Conservation (phyloP, 768 basidiomycete species). For the Russula griseocarnosa region DNA sequence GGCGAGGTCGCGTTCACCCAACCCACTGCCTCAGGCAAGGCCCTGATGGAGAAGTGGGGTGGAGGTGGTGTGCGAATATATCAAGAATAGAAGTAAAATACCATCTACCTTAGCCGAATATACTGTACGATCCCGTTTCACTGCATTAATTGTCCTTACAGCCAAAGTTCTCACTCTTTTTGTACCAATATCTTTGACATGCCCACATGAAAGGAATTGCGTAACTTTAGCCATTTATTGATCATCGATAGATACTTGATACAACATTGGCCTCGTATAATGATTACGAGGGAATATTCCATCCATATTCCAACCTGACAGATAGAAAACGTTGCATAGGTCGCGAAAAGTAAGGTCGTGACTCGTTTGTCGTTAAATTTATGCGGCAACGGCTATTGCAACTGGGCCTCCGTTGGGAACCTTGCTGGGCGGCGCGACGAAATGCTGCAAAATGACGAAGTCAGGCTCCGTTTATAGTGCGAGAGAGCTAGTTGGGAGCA, state of each 20-base stretch:
- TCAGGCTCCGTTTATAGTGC: background rate
- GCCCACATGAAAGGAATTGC: background rate
- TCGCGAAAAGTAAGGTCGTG: background rate
- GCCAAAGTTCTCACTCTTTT: background rate
- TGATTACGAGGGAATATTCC: background rate
- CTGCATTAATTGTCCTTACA: background rate
- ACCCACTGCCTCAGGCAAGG: conserved; percentile 71
- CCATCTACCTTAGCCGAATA: conserved; percentile 10
- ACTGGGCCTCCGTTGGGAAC: conserved; percentile 15
- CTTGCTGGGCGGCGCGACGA: conserved; percentile 22
- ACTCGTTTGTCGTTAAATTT: conserved; percentile 1
- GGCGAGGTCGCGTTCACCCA: conserved; percentile 86
- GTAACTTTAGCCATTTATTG: background rate
- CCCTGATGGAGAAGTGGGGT: conserved; percentile 77
- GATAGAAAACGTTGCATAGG: background rate
- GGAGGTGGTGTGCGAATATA: conserved; percentile 68
- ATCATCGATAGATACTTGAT: conserved; percentile 13
- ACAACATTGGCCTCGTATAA: conserved; percentile 12
- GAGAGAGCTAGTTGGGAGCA: conserved; percentile 15
- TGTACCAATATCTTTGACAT: background rate
- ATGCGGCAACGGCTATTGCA: conserved; percentile 24
- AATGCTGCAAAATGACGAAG: conserved; percentile 20
- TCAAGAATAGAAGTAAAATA: conserved; percentile 50
- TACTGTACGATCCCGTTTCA: conserved; percentile 6
- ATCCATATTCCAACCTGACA: conserved; percentile 4